Percentiles rank a stretch among this genome's conserved stretches.
phyloP scores from a whole-genome alignment of 176 grass and related monocot species.

The Ensete ventricosum region DNA sequence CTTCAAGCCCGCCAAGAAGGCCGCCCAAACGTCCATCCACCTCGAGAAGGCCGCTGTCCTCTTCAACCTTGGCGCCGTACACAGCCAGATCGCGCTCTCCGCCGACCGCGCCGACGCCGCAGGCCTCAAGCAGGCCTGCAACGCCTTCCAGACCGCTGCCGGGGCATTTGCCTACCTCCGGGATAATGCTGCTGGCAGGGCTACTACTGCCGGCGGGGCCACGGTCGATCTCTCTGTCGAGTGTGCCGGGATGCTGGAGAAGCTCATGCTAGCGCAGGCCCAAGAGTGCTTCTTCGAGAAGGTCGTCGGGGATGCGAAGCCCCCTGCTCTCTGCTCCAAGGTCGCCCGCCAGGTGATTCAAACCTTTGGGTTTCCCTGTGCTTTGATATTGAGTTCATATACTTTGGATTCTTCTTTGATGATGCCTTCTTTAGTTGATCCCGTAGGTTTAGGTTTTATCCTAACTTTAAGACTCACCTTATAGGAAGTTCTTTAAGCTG shows the following conservation, averaged over 20 bases:
- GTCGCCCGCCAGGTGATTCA: constrained; percentile 65
- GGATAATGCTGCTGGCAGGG: constrained; percentile 72
- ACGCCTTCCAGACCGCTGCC: constrained; percentile 62
- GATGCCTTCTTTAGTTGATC: too few relatives aligned
- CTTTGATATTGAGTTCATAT: neutral
- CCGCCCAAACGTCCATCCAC: constrained; percentile 42
- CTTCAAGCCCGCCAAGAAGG: constrained; percentile 69
- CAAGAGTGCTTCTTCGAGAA: constrained; percentile 99
- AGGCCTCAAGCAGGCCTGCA: constrained; percentile 73
- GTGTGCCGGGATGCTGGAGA: constrained; percentile 81
- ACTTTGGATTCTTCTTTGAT: neutral
- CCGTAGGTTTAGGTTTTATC: too few relatives aligned
- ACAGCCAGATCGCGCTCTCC: constrained; percentile 70
- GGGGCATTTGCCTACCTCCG: constrained; percentile 64
- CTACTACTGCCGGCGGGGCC: constrained; percentile 37
- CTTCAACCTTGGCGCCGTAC: constrained; percentile 78
- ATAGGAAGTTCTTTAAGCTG: too few relatives aligned
- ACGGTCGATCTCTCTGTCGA: constrained; percentile 75
- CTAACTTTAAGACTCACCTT: too few relatives aligned
- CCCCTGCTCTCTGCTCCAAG: constrained; percentile 73
- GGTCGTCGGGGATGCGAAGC: constrained; percentile 80
- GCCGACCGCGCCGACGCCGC: constrained; percentile 54
- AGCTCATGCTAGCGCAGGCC: constrained; percentile 90
- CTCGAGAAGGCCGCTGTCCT: constrained; percentile 74
- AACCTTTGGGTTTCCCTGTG: neutral